Evolutionary conservation across 2,329 filamentous ascomycete species (phyloP).

Genomic region (Penicillium sp.): DNA sequence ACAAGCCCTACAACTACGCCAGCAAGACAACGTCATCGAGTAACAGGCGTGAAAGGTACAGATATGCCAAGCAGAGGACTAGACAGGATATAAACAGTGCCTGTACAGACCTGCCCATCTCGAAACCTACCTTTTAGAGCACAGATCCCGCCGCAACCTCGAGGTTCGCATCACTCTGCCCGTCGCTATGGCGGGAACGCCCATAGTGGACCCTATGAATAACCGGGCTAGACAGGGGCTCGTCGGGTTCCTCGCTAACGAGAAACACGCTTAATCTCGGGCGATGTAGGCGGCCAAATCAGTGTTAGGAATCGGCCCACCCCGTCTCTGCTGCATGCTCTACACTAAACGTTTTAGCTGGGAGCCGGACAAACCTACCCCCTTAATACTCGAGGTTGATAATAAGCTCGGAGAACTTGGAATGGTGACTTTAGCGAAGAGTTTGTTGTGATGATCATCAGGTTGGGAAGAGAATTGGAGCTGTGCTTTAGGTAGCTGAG

Average conservation of each 20-base stretch:
- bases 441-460: slow-evolving; percentile 22
- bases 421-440: slow-evolving; percentile 26
- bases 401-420: slow-evolving; percentile 14
- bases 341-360: slow-evolving; percentile 24
- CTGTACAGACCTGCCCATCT: slow-evolving; percentile 45
- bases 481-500: slow-evolving; percentile 17
- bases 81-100: slow-evolving; percentile 46
- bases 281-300: slow-evolving; percentile 38
- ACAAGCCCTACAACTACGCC: background rate
- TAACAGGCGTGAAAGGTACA: slow-evolving; percentile 54
- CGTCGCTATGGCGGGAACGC: slow-evolving; percentile 38
- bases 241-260: slow-evolving; percentile 49
- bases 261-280: slow-evolving; percentile 46
- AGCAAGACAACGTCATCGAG: slow-evolving; percentile 14
- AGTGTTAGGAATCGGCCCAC: slow-evolving; percentile 43
- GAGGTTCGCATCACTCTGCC: slow-evolving; percentile 41
- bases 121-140: slow-evolving; percentile 42
- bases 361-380: slow-evolving; percentile 24
- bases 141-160: slow-evolving; percentile 20
- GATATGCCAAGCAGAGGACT: slow-evolving; percentile 50
- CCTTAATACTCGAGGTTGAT: slow-evolving; percentile 21
- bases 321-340: slow-evolving; percentile 43
- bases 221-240: slow-evolving; percentile 46
- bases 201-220: slow-evolving; percentile 45
- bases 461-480: slow-evolving; percentile 16